Evolutionary conservation across 1,284 basidiomycete genomes (phyloP).

Genomic region (Golubevia sp.): DNA sequence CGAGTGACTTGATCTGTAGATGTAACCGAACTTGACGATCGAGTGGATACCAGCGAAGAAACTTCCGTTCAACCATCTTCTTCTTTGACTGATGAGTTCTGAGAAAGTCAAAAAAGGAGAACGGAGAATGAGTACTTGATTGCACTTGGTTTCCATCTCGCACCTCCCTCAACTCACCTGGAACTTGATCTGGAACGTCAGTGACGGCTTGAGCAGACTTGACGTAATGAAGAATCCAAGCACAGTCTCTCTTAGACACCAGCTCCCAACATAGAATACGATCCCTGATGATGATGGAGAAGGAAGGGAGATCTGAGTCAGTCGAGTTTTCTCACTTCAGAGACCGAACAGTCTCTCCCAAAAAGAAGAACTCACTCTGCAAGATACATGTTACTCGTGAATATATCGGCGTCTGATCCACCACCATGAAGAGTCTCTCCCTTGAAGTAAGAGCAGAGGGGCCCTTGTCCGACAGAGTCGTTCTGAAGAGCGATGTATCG

Average conservation of each 20-base stretch:
- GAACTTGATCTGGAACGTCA: constrained; percentile 43
- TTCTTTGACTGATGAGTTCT: constrained; percentile 51
- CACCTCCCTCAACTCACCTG: not conserved
- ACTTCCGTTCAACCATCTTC: constrained; percentile 56
- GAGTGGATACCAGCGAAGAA: constrained; percentile 59
- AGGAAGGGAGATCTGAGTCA: not conserved
- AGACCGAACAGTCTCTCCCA: not conserved
- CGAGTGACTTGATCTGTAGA: constrained; percentile 55
- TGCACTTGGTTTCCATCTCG: not conserved
- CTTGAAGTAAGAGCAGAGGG: constrained; percentile 89
- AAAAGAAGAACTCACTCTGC: constrained; percentile 18
- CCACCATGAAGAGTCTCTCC: constrained; percentile 72
- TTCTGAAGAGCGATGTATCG: constrained; percentile 86
- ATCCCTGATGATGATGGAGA: constrained; percentile 19
- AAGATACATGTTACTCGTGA: constrained; percentile 56
- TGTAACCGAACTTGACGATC: constrained; percentile 58
- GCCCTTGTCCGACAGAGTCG: constrained; percentile 78
- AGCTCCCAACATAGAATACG: constrained; percentile 57
- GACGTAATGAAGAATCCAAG: constrained; percentile 57
- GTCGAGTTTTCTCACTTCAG: not conserved
- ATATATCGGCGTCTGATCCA: constrained; percentile 46
- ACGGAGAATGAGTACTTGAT: constrained; percentile 69
- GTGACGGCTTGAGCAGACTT: constrained; percentile 53
- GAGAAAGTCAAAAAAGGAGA: constrained; percentile 64
- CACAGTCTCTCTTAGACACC: constrained; percentile 45